These are phyloP conservation scores for Jatropha podagrica DNA, from an alignment of 441 rosid species.

Conservation along the genomic window DNA sequence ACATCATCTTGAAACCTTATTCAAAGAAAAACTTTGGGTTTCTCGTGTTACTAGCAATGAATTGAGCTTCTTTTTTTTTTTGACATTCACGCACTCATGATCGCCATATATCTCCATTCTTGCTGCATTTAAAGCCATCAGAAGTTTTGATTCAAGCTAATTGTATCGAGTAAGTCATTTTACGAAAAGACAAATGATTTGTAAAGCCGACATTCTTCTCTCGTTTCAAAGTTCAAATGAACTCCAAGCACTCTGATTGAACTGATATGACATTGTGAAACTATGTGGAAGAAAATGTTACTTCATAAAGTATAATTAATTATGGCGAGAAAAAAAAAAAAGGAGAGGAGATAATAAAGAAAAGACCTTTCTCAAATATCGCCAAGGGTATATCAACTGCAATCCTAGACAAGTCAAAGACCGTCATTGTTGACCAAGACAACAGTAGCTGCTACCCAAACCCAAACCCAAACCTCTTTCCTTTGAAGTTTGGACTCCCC, in stretches of 20 bases:
- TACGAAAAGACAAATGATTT: not conserved
- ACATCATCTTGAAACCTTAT: not conserved
- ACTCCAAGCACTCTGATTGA: not conserved
- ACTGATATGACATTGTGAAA: not conserved
- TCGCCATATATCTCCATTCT: too few relatives aligned
- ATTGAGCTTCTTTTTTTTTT: too few relatives aligned
- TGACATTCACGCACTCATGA: too few relatives aligned
- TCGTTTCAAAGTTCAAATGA: not conserved
- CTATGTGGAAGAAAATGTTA: not conserved
- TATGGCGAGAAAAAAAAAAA: not conserved
- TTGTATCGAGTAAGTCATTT: not conserved
- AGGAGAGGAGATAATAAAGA: not conserved
- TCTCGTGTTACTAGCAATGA: too few relatives aligned
- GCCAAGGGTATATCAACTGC: not conserved
- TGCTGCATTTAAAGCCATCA: too few relatives aligned
- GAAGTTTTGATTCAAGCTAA: not conserved
- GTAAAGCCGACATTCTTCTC: not conserved
- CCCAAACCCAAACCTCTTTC: not conserved
- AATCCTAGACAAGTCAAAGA: conserved; percentile 7
- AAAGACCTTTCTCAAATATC: not conserved
- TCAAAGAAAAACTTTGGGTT: too few relatives aligned
- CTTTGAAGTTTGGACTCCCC: not conserved
- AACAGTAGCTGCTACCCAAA: not conserved
- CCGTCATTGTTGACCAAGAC: conserved; percentile 1
- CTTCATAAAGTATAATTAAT: not conserved